Evolutionary conservation across 2,329 filamentous ascomycete genomes (phyloP).

Genomic region (Cladosporium sp.): DNA sequence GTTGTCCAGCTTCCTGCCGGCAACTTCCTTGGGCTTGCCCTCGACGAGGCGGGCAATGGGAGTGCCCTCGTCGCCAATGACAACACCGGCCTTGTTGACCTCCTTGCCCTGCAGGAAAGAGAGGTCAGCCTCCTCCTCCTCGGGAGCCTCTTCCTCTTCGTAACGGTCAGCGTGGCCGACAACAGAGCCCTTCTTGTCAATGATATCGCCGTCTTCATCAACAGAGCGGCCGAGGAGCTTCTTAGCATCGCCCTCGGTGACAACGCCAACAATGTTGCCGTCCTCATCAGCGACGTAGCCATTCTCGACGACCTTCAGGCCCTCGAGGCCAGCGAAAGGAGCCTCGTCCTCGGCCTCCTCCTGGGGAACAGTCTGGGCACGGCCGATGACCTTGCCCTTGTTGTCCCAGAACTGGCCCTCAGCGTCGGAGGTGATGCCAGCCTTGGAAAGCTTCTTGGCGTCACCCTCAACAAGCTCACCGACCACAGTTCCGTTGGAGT

Average conservation of each 20-base stretch:
- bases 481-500: conserved; percentile 43
- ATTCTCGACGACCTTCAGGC: conserved; percentile 47
- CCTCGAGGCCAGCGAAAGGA: conserved; percentile 48
- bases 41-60: conserved; percentile 63
- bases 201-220: conserved; percentile 50
- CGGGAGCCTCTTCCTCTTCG: conserved; percentile 53
- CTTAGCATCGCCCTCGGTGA: conserved; percentile 48
- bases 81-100: conserved; percentile 48
- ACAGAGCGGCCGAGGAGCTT: conserved; percentile 48
- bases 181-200: conserved; percentile 51
- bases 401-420: conserved; percentile 52
- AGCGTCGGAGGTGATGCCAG: conserved; percentile 40
- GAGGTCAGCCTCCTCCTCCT: conserved; percentile 39
- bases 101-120: conserved; percentile 44
- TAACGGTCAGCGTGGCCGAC: conserved; percentile 50
- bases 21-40: conserved; percentile 59
- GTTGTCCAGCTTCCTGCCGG: conserved; percentile 68
- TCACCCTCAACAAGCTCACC: conserved; percentile 49
- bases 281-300: conserved; percentile 49
- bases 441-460: conserved; percentile 50
- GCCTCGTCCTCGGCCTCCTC: conserved; percentile 47
- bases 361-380: conserved; percentile 43
- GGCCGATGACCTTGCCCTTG: conserved; percentile 50
- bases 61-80: conserved; percentile 48
- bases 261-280: conserved; percentile 46